Percentiles rank a stretch among this genome's conserved stretches.
Conservation (phyloP, 108 stramenopile genomes). For the Cyclotella cryptica region DNA sequence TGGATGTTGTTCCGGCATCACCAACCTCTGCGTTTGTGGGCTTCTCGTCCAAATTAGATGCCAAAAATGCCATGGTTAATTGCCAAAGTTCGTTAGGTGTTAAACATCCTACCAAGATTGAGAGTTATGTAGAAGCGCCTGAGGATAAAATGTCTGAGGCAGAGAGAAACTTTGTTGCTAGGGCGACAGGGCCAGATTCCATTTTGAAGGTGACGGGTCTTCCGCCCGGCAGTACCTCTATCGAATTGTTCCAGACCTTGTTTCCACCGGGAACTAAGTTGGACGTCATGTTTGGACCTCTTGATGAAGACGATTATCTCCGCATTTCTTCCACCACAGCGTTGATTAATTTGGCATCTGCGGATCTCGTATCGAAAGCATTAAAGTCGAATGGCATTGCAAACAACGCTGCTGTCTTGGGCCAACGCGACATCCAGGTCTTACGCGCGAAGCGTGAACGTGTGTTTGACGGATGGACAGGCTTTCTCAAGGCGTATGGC, state of each 20-base stretch:
- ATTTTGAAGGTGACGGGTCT: slow-evolving; percentile 70
- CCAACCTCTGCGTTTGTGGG: slow-evolving; percentile 84
- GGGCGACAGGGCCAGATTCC: slow-evolving; percentile 39
- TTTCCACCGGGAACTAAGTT: slow-evolving; percentile 69
- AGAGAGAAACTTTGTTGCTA: slow-evolving; percentile 54
- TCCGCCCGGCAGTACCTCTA: slow-evolving; percentile 54
- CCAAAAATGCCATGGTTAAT: slow-evolving; percentile 51
- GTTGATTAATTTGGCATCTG: slow-evolving; percentile 68
- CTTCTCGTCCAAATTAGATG: slow-evolving; percentile 57
- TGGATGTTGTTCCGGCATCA: slow-evolving; percentile 70
- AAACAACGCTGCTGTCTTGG: slow-evolving; percentile 57
- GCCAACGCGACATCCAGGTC: slow-evolving; percentile 68
- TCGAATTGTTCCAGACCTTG: slow-evolving; percentile 53
- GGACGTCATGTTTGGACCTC: slow-evolving; percentile 63
- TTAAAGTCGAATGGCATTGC: slow-evolving; percentile 61
- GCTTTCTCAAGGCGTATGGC: slow-evolving; percentile 43
- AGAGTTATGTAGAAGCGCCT: slow-evolving; percentile 23
- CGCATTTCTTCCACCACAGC: slow-evolving; percentile 67
- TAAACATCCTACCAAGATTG: slow-evolving; percentile 34
- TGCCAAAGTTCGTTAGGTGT: slow-evolving; percentile 21
- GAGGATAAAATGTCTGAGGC: slow-evolving; percentile 44
- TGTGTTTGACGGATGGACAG: slow-evolving; percentile 60
- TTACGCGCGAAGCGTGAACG: slow-evolving; percentile 76
- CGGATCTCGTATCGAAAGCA: slow-evolving; percentile 63
- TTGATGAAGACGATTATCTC: slow-evolving; percentile 59